Evolutionary conservation across 139 green algal species (phyloP), one percentile per base, ranked within the genome.

Genomic region (Tetraselmis striata): DNA sequence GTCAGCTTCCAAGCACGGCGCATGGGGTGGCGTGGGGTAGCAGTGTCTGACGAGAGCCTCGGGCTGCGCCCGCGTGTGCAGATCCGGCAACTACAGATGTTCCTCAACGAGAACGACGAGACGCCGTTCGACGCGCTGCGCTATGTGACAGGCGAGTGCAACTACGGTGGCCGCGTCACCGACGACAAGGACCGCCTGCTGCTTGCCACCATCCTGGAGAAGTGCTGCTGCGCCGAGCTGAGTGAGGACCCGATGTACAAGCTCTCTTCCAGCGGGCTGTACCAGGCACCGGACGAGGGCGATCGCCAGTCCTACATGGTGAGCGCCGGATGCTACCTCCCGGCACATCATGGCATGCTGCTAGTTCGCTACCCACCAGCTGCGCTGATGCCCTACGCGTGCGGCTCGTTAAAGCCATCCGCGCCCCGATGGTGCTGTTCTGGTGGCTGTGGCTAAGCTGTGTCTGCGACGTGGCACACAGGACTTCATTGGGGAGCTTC

Each of bases 131-230:
- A 85, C 25, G 91, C 92, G 30, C 86, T 95, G 77, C 86, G 86
- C 30, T 95, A 95, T 82, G 83, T 90, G 22, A 91, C 87, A 2
- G 91, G 90, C 26, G 92, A 95, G 79, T 94, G 90, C 85, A 95
- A 95, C 87, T 95, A 95, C 80, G 92, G 89, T 32, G 92, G 92
- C 2, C 86, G 90, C 18, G 92, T 95, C 0, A 95, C 92, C 2
- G 92, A 95, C 79, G 92, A 93, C 87, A 94, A 94, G 87, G 92
- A 95, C 85, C 84, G 92, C 25, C 84, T 90, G 77, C 84, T 93
- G 82, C 91, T 95, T 25, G 90, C 87, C 77, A 91, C 87, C 24
- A 82, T 93, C 27, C 88, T 95, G 59, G 81, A 87, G 28, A 86
- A 85, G 32, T 91, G 85, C 82, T 94, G 91, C 87, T 85, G 85